Conservation (phyloP, 306 rosid species). For the Glycine latifolia region DNA sequence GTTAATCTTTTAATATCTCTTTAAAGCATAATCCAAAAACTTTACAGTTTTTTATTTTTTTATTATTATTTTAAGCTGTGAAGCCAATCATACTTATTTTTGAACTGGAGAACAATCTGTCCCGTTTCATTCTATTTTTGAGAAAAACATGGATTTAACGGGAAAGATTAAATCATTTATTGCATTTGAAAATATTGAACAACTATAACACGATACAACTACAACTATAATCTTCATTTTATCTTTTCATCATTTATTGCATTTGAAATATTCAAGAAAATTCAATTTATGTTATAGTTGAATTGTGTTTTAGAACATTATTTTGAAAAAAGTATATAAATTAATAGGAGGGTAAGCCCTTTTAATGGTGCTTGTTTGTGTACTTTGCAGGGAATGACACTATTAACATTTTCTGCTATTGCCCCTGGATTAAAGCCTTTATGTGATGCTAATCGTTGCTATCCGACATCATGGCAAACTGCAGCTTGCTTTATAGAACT, state of each 20-base stretch:
- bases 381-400: constrained; percentile 59
- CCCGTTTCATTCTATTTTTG: constrained; percentile 13
- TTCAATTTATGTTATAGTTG: background rate
- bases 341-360: background rate
- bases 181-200: too few species aligned
- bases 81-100: background rate
- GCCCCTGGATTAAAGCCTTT: constrained; percentile 65
- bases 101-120: background rate
- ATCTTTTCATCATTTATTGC: too few species aligned
- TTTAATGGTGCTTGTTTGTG: constrained; percentile 20
- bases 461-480: constrained; percentile 57
- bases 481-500: constrained; percentile 58
- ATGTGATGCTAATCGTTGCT: constrained; percentile 61
- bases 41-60: background rate
- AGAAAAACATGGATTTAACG: background rate
- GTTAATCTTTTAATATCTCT: background rate
- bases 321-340: background rate
- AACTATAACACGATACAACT: too few species aligned
- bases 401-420: constrained; percentile 67
- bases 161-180: too few species aligned
- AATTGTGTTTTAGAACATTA: background rate
- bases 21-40: background rate
- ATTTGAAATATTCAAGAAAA: background rate
- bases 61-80: background rate
- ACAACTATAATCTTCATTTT: too few species aligned